Percentiles rank a stretch among this genome's conserved stretches.
phyloP scores from a whole-genome alignment of 73 alveolate genomes.

The Symbiodinium pilosum region DNA sequence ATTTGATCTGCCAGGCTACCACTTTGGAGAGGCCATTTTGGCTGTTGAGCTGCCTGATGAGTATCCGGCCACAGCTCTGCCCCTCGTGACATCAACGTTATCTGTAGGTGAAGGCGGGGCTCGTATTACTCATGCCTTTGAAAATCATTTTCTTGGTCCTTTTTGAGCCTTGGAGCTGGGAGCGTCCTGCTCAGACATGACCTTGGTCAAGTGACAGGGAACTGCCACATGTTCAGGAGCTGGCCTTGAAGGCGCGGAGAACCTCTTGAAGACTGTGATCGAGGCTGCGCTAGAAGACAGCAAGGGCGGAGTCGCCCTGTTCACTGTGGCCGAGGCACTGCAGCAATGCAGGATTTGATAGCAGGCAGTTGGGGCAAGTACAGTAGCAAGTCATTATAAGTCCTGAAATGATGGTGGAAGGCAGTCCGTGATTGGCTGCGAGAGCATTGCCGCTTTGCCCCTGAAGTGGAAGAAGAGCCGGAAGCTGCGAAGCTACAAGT shows the following conservation, averaged over 20 bases:
- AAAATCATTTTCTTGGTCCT: no score
- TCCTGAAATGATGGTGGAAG: not conserved
- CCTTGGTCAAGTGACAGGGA: no score
- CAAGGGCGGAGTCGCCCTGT: conserved; percentile 44
- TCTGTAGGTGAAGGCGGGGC: no score
- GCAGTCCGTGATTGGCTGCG: conserved; percentile 51
- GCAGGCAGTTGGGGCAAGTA: not conserved
- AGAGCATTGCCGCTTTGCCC: conserved; percentile 36
- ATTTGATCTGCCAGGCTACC: not conserved
- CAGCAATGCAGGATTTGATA: not conserved
- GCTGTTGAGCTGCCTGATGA: conserved; percentile 14
- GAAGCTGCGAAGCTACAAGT: not conserved
- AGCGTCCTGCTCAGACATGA: no score
- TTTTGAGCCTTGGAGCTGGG: no score
- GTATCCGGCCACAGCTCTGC: conserved; percentile 30
- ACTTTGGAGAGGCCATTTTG: not conserved
- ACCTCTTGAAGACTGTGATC: no score
- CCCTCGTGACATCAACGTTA: not conserved
- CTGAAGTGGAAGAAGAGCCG: not conserved
- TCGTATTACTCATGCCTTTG: no score
- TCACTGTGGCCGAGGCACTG: conserved; percentile 47
- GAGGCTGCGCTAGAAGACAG: not conserved
- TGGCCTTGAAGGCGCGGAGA: no score
- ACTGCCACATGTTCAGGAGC: no score
- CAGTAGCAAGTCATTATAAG: not conserved